Evolutionary conservation across 805 yeast genomes (phyloP), one percentile per base, ranked within the genome.

Genomic region (Dipodascus geniculatus): DNA sequence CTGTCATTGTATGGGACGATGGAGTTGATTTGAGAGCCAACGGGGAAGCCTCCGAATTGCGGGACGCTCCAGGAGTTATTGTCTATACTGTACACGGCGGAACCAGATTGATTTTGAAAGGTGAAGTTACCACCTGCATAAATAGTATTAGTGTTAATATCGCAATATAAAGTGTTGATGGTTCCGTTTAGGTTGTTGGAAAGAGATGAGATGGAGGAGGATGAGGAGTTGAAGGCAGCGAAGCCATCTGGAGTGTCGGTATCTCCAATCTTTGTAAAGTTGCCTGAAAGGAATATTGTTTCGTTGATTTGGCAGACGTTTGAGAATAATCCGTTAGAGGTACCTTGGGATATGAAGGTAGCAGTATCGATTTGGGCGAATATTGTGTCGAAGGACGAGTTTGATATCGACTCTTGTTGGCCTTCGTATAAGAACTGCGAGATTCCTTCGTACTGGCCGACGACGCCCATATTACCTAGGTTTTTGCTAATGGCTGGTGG

Each of bases 101-200:
- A 85, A 51, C 88, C 84, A 58, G 73, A 62, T 4, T 81, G 72
- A 49, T 70, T 65, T 54, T 78, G 72, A 64, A 73, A 81, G 3
- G 73, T 65, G 59, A 91, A 79, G 55, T 78, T 74, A 20, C 99
- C 99, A 8, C 97, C 99, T 50, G 87, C 76, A 62, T 86, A 88
- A 0, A 87, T 75, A 22, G 78, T 54, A 22, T 76, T 68, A 33
- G 68, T 65, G 48, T 71, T 74, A 1, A 58, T 50, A 67, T 82
- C 82, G 53, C 80, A 77, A 44, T 71, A 69, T 0, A 78, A 74
- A 0, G 81, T 61, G 2, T 65, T 60, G 1, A 83, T 73, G 1
- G 64, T 54, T 3, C 81, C 82, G 2, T 63, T 49, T 16, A 59
- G 51, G 22, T 60, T 61, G 16, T 53, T 54, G 31, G 56, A 50